Conservation (phyloP, 495 filamentous ascomycete genomes). For the Copromyces sp. region DNA sequence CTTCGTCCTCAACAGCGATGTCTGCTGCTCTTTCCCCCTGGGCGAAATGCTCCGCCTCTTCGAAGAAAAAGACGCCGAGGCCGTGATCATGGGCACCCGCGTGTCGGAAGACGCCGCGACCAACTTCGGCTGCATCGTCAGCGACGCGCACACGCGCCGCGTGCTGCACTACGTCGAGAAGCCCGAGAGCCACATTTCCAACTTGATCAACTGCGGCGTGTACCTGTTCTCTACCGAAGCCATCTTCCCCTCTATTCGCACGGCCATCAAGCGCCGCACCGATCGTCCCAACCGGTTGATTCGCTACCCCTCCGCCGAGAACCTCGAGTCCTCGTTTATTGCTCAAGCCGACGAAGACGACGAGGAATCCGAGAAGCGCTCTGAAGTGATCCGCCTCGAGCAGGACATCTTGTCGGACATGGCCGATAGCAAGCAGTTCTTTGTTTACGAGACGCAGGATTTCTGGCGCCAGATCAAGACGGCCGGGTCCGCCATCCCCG, state of each 20-base stretch:
- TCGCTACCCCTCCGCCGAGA: constrained; percentile 91
- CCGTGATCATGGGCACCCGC: constrained; percentile 89
- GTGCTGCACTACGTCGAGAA: constrained; percentile 99
- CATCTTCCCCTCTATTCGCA: constrained; percentile 94
- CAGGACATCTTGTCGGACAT: constrained; percentile 96
- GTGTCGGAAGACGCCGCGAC: constrained; percentile 85
- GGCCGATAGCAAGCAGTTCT: constrained; percentile 96
- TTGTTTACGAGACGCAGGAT: constrained; percentile 95
- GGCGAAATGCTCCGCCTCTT: constrained; percentile 90
- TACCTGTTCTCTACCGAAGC: constrained; percentile 93
- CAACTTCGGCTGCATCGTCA: constrained; percentile 98
- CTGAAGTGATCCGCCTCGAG: constrained; percentile 86
- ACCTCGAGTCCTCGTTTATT: constrained; percentile 73
- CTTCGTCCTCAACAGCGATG: constrained; percentile 96
- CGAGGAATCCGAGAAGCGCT: constrained; percentile 58
- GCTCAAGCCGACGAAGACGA: constrained; percentile 54
- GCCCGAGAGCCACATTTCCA: constrained; percentile 95
- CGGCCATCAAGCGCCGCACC: constrained; percentile 89
- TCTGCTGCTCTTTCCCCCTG: constrained; percentile 97
- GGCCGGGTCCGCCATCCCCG: constrained; percentile 91
- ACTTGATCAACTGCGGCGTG: constrained; percentile 98
- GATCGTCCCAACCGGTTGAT: constrained; percentile 77
- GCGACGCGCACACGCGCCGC: constrained; percentile 86
- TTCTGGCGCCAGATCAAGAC: constrained; percentile 99
- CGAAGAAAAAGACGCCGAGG: constrained; percentile 92